Conservation (phyloP, 257 asterid species). For the Orobanche coerulescens region DNA sequence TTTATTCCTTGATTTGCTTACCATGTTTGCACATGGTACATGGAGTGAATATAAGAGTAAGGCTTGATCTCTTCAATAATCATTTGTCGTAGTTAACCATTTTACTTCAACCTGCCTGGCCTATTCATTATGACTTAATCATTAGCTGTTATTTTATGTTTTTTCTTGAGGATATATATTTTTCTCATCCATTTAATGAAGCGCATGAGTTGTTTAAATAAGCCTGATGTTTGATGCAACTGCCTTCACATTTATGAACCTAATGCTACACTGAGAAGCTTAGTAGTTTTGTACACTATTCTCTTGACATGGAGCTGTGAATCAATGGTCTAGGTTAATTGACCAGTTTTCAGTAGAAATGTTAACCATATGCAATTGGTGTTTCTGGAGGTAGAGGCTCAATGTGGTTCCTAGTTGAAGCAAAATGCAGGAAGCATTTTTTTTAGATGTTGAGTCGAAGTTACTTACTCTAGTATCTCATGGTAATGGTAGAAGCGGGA, state of each 20-base stretch:
- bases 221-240: background rate
- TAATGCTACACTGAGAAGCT: background rate
- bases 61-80: constrained; percentile 14
- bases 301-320: background rate
- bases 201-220: background rate
- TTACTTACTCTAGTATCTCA: background rate
- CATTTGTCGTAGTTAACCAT: constrained; percentile 1
- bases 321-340: background rate
- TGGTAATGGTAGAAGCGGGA: background rate
- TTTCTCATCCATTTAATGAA: background rate
- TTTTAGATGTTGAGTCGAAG: background rate
- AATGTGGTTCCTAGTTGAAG: background rate
- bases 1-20: constrained; percentile 66
- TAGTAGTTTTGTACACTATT: background rate
- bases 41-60: constrained; percentile 94
- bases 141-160: too few relatives aligned
- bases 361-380: background rate
- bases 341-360: background rate
- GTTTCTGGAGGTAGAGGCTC: background rate
- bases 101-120: background rate
- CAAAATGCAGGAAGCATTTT: background rate
- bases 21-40: constrained; percentile 75
- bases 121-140: too few relatives aligned
- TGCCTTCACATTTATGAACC: background rate
- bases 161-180: background rate